phyloP scores from a whole-genome alignment of 2,329 filamentous ascomycete genomes.

The Penicillium sp. region DNA sequence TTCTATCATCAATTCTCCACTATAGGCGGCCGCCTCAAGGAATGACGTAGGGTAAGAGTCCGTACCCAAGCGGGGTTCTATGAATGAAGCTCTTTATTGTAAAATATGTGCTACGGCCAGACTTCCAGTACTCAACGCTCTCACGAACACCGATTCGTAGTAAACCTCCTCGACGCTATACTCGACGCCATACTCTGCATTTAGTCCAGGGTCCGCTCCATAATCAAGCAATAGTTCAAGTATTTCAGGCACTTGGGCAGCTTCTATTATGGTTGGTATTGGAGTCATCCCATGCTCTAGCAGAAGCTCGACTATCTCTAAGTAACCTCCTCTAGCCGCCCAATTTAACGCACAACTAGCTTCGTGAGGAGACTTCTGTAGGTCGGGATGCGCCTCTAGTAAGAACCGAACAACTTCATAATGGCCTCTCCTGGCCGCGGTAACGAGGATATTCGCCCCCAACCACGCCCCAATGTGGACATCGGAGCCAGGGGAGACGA shows the following conservation, averaged over 20 bases:
- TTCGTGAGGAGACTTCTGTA: not conserved
- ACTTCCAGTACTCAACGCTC: not conserved
- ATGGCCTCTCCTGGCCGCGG: not conserved
- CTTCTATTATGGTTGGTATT: not conserved
- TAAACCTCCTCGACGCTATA: not conserved
- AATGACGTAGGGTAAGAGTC: not conserved
- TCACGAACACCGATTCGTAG: not conserved
- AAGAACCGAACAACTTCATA: not conserved
- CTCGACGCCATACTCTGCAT: not conserved
- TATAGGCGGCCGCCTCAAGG: not conserved
- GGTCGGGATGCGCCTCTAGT: not conserved
- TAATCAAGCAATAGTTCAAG: not conserved
- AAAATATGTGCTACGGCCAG: not conserved
- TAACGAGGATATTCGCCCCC: not conserved
- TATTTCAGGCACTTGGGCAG: not conserved
- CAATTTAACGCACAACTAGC: not conserved
- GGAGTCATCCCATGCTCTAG: not conserved
- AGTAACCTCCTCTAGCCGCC: not conserved
- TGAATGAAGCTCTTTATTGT: not conserved
- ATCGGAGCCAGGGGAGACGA: not conserved
- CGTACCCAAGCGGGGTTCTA: not conserved
- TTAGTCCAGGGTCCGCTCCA: not conserved
- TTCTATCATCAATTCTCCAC: not conserved
- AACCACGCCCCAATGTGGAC: not conserved
- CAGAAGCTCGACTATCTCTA: not conserved